Conservation (phyloP, 352 stramenopile genomes). For the Phytopythium helicoides region DNA sequence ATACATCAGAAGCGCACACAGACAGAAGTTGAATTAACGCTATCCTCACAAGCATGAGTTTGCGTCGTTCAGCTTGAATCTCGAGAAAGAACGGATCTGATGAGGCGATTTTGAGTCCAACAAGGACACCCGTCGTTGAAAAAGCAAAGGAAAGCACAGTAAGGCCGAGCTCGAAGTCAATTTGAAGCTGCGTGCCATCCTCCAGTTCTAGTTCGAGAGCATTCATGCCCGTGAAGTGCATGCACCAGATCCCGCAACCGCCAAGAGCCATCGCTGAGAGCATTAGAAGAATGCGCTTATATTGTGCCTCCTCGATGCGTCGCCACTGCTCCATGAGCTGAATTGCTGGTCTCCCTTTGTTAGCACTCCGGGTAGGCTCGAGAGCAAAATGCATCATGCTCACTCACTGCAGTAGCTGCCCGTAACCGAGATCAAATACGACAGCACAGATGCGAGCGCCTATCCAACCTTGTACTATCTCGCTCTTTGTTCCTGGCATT, state of each 20-base stretch:
- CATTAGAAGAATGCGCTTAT: conserved; percentile 26
- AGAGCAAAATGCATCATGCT: neutral
- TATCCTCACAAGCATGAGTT: conserved; percentile 16
- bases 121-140: conserved; percentile 29
- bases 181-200: conserved; percentile 15
- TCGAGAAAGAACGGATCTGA: conserved; percentile 45
- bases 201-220: conserved; percentile 18
- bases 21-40: too few relatives aligned
- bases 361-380: too few relatives aligned
- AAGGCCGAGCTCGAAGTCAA: conserved; percentile 38
- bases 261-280: conserved; percentile 26
- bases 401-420: conserved; percentile 44
- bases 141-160: conserved; percentile 43
- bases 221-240: conserved; percentile 54
- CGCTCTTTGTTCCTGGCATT: too few relatives aligned
- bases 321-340: conserved; percentile 56
- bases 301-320: conserved; percentile 5
- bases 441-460: conserved; percentile 16
- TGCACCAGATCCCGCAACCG: conserved; percentile 48
- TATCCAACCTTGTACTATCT: neutral
- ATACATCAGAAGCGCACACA: too few relatives aligned
- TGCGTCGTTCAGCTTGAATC: conserved; percentile 26
- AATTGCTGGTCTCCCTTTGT: conserved; percentile 20
- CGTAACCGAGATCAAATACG: conserved; percentile 34
- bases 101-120: conserved; percentile 36